Evolutionary conservation across 2,329 filamentous ascomycete genomes (phyloP).

Genomic region (Aspergillaceae sp.): DNA sequence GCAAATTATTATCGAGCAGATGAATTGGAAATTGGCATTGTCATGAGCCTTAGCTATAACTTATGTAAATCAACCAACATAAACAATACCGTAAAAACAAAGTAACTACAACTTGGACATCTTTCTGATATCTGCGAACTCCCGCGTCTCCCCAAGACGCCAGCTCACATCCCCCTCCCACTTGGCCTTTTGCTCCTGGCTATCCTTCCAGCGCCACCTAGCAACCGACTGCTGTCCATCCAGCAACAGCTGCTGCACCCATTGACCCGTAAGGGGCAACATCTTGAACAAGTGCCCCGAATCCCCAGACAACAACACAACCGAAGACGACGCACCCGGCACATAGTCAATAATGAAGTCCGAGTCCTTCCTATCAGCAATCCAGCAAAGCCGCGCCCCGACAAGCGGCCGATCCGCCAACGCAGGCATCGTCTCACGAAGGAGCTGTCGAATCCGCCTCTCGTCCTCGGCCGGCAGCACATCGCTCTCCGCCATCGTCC

Average conservation of each 20-base stretch:
- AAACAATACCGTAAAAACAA: no score
- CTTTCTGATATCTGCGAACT: constrained; percentile 15
- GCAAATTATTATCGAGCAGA: background rate
- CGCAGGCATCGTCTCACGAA: constrained; percentile 45
- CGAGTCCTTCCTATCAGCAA: constrained; percentile 52
- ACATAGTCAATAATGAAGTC: constrained; percentile 55
- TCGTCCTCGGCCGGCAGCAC: constrained; percentile 50
- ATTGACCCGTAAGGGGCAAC: constrained; percentile 52
- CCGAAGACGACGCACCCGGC: constrained; percentile 38
- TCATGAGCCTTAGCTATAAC: background rate
- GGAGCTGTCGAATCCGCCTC: constrained; percentile 41
- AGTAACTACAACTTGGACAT: constrained; percentile 13
- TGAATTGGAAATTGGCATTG: background rate
- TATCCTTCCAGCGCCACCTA: constrained; percentile 47
- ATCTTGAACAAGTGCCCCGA: constrained; percentile 58
- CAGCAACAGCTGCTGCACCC: constrained; percentile 42
- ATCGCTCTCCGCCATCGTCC: constrained; percentile 25
- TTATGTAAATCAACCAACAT: no score
- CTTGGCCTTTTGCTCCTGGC: constrained; percentile 15
- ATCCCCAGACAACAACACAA: constrained; percentile 49
- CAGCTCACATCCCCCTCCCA: constrained; percentile 43
- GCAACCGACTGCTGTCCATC: constrained; percentile 32
- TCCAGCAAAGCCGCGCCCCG: constrained; percentile 53
- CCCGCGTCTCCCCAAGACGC: constrained; percentile 34
- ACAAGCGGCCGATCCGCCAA: constrained; percentile 50